Conservation (phyloP, 805 yeast species). For the Cyberlindnera samutprakarnensis region DNA sequence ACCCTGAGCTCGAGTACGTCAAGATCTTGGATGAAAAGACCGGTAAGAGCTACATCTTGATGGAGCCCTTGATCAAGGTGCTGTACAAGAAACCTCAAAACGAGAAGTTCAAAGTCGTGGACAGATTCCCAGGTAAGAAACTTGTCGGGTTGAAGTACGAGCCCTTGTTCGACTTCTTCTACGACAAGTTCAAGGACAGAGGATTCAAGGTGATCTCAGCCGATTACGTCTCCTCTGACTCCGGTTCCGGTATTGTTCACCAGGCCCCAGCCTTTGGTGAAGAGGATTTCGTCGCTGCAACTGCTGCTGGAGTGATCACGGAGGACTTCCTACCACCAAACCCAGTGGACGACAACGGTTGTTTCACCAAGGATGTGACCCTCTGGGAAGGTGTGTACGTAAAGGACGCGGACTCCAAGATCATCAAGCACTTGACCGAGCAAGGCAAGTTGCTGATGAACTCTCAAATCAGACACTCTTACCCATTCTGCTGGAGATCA, state of each 20-base stretch:
- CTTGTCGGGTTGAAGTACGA: conserved; percentile 72
- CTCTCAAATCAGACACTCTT: conserved; percentile 87
- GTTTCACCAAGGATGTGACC: conserved; percentile 65
- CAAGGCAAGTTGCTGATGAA: conserved; percentile 67
- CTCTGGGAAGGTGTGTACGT: conserved; percentile 81
- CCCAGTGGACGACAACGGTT: conserved; percentile 92
- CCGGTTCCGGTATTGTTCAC: conserved; percentile 99
- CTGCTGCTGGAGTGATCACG: conserved; percentile 63
- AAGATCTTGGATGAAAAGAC: conserved; percentile 88
- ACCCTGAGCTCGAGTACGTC: conserved; percentile 85
- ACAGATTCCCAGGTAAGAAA: conserved; percentile 70
- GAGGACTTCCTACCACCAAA: conserved; percentile 75
- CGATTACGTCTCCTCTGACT: conserved; percentile 81
- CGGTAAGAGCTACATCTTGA: conserved; percentile 70
- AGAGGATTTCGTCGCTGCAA: conserved; percentile 85
- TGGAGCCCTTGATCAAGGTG: conserved; percentile 76
- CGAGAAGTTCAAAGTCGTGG: conserved; percentile 80
- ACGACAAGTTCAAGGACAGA: conserved; percentile 61
- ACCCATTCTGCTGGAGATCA: conserved; percentile 99
- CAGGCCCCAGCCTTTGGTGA: conserved; percentile 99
- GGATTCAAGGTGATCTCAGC: conserved; percentile 82
- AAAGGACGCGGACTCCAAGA: conserved; percentile 90
- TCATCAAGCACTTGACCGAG: conserved; percentile 77
- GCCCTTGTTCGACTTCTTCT: conserved; percentile 80
- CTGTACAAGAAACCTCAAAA: conserved; percentile 91